Percentiles rank a stretch among this genome's conserved stretches.
Evolutionary conservation across 2,329 filamentous ascomycete species (phyloP).

Genomic region (Aspergillus pseudoviridinutans): DNA sequence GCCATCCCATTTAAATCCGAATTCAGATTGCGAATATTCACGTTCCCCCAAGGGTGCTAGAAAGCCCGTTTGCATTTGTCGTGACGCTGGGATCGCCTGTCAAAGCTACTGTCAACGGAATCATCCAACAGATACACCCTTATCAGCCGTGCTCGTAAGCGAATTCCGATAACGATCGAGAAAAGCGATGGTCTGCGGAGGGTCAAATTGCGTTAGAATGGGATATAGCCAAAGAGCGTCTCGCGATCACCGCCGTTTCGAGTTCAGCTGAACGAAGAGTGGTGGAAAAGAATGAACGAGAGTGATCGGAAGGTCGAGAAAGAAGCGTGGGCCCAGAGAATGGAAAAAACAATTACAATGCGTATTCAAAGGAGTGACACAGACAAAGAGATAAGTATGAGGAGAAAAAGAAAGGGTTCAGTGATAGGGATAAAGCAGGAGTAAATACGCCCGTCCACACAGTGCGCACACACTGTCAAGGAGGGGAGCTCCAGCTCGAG

Average conservation of each 20-base stretch:
- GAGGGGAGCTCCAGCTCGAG: constrained; percentile 1
- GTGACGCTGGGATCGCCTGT: background rate
- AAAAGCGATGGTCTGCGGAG: background rate
- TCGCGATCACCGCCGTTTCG: background rate
- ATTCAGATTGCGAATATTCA: constrained; percentile 15
- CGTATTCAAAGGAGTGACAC: constrained; percentile 12
- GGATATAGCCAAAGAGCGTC: background rate
- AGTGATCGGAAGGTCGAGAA: background rate
- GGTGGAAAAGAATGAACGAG: background rate
- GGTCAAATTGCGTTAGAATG: background rate
- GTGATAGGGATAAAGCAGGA: constrained; percentile 5
- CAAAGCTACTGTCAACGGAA: background rate
- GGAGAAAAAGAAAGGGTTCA: background rate
- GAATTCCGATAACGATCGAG: background rate
- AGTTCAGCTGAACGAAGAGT: background rate
- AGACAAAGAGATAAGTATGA: constrained; percentile 2
- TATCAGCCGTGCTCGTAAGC: background rate
- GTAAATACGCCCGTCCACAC: constrained; percentile 1
- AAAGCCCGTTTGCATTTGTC: constrained; percentile 24
- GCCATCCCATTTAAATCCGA: constrained; percentile 33
- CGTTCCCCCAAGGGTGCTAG: constrained; percentile 21
- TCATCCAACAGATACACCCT: background rate
- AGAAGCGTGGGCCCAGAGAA: constrained; percentile 2
- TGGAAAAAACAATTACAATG: constrained; percentile 2
- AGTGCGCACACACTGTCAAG: constrained; percentile 3